A percentile compares a stretch with the other conserved stretches of the same genome.
Conservation (phyloP, 2,329 filamentous ascomycete genomes). For the Phialophora verrucosa region DNA sequence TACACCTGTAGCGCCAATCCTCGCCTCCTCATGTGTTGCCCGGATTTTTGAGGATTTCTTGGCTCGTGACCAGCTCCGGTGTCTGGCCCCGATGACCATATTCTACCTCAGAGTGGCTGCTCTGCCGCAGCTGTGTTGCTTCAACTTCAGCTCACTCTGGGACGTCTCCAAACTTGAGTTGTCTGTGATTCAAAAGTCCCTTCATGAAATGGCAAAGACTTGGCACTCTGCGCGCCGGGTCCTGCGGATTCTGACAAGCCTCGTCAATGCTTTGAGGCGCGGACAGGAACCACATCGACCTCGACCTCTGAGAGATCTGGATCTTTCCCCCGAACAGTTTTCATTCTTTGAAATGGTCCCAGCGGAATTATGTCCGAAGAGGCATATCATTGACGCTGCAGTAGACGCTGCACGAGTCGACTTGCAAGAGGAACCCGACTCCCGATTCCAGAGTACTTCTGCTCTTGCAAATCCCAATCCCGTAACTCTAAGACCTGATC, state of each 20-base stretch:
- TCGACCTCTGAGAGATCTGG: conserved; percentile 7
- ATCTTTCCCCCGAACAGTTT: conserved; percentile 10
- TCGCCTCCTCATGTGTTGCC: conserved; percentile 52
- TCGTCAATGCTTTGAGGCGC: conserved; percentile 3
- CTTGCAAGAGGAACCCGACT: no score
- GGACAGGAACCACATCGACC: conserved; percentile 7
- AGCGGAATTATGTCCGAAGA: conserved; percentile 5
- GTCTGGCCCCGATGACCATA: conserved; percentile 21
- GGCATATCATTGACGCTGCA: conserved; percentile 2
- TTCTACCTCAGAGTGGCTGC: conserved; percentile 28
- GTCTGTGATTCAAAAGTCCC: no score
- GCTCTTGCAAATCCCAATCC: neutral
- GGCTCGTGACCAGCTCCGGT: conserved; percentile 23
- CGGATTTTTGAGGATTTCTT: conserved; percentile 54
- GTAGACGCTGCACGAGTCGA: neutral
- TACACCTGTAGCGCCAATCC: conserved; percentile 46
- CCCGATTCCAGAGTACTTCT: no score
- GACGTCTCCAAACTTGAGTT: no score
- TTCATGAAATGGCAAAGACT: no score
- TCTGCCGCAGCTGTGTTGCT: no score
- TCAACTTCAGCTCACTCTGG: no score
- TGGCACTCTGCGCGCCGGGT: no score
- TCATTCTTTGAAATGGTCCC: conserved; percentile 15
- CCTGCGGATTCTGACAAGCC: neutral
- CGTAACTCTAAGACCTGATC: neutral